phyloP scores from a whole-genome alignment of 1,139 yeast species.

The Yamadazyma taylorii region DNA sequence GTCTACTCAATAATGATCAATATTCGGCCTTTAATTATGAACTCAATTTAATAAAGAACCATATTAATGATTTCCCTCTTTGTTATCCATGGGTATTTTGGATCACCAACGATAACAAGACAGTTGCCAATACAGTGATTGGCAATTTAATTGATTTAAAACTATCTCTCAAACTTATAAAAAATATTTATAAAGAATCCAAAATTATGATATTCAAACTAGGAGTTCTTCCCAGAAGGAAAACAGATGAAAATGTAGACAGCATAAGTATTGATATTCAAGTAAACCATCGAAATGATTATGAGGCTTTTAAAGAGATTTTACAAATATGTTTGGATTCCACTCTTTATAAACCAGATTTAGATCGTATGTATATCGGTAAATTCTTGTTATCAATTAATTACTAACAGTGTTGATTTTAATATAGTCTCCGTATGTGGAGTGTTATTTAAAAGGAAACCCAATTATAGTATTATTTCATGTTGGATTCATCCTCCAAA shows the following conservation, averaged over 20 bases:
- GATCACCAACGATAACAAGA: slow-evolving; percentile 9
- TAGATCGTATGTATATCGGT: slow-evolving; percentile 16
- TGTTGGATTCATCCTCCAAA: slow-evolving; percentile 24
- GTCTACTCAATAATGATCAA: slow-evolving; percentile 16
- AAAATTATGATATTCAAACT: slow-evolving; percentile 17
- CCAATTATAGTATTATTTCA: slow-evolving; percentile 21
- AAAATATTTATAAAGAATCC: slow-evolving; percentile 5
- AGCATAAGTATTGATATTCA: slow-evolving; percentile 15
- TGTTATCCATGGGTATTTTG: slow-evolving; percentile 24
- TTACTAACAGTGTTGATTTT: slow-evolving; percentile 4
- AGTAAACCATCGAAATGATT: slow-evolving; percentile 12
- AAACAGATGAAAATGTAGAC: slow-evolving; percentile 8
- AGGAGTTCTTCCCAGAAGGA: slow-evolving; percentile 19
- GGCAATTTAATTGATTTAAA: slow-evolving; percentile 21
- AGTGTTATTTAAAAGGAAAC: slow-evolving; percentile 16
- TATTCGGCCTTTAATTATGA: slow-evolving; percentile 14
- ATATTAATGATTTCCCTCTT: slow-evolving; percentile 16
- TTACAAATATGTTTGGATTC: slow-evolving; percentile 15
- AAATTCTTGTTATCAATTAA: not conserved
- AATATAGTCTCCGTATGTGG: slow-evolving; percentile 23
- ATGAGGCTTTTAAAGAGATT: slow-evolving; percentile 15
- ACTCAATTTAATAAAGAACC: slow-evolving; percentile 12
- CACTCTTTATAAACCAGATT: slow-evolving; percentile 16
- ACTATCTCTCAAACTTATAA: slow-evolving; percentile 9
- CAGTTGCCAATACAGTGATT: slow-evolving; percentile 12